Evolutionary conservation across 306 rosid genomes (phyloP), one percentile per base, ranked within the genome.

Genomic region (Neltuma alba): DNA sequence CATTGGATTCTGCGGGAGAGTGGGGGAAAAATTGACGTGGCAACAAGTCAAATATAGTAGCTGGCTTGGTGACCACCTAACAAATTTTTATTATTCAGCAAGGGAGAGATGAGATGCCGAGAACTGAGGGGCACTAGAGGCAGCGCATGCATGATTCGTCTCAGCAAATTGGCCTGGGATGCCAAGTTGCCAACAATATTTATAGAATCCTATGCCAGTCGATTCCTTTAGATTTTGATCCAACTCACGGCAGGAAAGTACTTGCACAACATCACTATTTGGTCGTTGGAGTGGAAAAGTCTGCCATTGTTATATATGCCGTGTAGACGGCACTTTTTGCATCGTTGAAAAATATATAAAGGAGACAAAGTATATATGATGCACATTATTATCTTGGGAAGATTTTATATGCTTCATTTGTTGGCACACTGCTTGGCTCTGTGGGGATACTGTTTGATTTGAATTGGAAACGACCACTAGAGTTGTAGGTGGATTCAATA

Each of bases 211-310:
- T 44, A 77, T 70, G 87, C 40, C 47, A 34, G 36, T 34, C 33
- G 27, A 15, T 33, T 38, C 66, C n/a, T 60, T 33, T 30, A 30
- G 61, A 52, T 44, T 21, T 50, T 74, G 27, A 23, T 54, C 50
- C 31, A 55, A 18, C 33, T 25, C 73, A 65, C 23, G 34, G 33
- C 76, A 62, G 50, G 40, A 70, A 64, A 64, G 27, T 18, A 64
- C 42, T 9, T 37, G 47, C 11, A 67, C 50, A 21, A 5, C 15
- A 40, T 68, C 34, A 52, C n/a, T 54, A n/a, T 40, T 41, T 37
- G 75, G 45, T 52, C 34, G 52, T 68, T 54, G 42, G 45, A 55
- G 63, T 64, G 76, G 58, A 82, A 80, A 85, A 82, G 86, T 78
- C 15, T 5, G 42, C 18, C 42, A 79, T 75, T 73, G 74, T 82